Evolutionary conservation across 2,329 filamentous ascomycete species (phyloP), one percentile per base, ranked within the genome.

Genomic region (Emericellopsis cladophorae): DNA sequence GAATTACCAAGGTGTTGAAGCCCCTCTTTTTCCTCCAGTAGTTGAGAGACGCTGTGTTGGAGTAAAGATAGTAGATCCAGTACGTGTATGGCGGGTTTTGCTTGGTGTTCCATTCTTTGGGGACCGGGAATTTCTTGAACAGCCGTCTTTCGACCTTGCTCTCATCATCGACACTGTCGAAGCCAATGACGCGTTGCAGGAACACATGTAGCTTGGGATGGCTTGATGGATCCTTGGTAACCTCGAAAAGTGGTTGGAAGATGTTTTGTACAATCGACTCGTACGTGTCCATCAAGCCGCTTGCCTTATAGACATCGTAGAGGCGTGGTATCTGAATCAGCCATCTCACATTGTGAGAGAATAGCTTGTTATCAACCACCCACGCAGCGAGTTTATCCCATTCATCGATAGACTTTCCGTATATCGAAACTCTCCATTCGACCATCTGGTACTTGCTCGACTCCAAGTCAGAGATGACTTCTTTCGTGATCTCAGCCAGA

Each of bases 371-470:
- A 65, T 96, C 90, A 14, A 96, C 79, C 7, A 98, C 88, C 92
- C 92, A 98, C 4, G 84, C 86, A 4, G 92, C 92, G 40, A 98
- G 76, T 56, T 94, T 98, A 55, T 96, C 90, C 92, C 92, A 98
- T 60, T 98, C 92, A 46, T 94, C 81, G 33, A 94, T 72, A 3
- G 83, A 84, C 56, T 87, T 84, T 46, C 92, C 92, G 54, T 98
- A 98, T 48, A 98, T 87, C 21, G 89, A 95, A 49, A 98, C 95
- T 35, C 92, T 87, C 89, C 93, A 98, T 65, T 98, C 92, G 2
- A 92, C 92, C 84, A 98, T 95, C 59, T 98, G 92, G 55, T 98
- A 98, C 60, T 98, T 98, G 74, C 89, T 95, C 38, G 90, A 94
- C 60, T 98, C 92, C 26, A 98, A 68, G 70, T 98, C 92, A 4